Percentiles rank a stretch among this genome's conserved stretches.
Conservation (phyloP, 768 basidiomycete species). For the Mycena chlorophos region DNA sequence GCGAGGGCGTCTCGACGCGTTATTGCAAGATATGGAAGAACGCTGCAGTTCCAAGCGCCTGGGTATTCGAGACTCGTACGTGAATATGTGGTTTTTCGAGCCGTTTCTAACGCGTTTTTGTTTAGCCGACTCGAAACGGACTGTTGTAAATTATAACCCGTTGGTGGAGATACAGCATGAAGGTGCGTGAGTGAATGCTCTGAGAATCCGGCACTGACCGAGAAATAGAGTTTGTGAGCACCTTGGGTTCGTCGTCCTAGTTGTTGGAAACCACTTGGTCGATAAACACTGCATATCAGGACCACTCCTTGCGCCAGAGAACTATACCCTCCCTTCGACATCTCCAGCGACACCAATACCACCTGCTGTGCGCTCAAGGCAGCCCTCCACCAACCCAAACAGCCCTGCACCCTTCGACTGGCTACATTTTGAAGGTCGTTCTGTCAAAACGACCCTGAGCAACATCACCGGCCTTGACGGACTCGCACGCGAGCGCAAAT, state of each 20-base stretch:
- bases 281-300: no score
- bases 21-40: conserved; percentile 75
- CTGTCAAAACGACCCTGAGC: conserved; percentile 73
- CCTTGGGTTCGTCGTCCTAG: no score
- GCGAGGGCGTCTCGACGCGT: conserved; percentile 65
- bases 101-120: no score
- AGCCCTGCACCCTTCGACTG: conserved; percentile 83
- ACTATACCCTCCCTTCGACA: conserved; percentile 51
- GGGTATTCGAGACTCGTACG: conserved; percentile 76
- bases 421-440: conserved; percentile 84
- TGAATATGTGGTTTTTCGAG: conserved; percentile 10
- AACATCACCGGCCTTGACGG: conserved; percentile 82
- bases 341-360: conserved; percentile 34
- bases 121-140: conserved; percentile 61
- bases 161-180: conserved; percentile 85
- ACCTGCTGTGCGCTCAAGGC: conserved; percentile 25
- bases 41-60: conserved; percentile 75
- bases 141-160: conserved; percentile 85
- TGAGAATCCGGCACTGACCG: no score
- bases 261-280: no score
- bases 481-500: conserved; percentile 78
- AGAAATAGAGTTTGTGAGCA: conserved; percentile 81
- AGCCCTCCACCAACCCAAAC: conserved; percentile 38
- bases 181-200: no score
- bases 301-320: conserved; percentile 83